Conservation (phyloP, 2,329 filamentous ascomycete genomes). For the Colletotrichum somersetense region DNA sequence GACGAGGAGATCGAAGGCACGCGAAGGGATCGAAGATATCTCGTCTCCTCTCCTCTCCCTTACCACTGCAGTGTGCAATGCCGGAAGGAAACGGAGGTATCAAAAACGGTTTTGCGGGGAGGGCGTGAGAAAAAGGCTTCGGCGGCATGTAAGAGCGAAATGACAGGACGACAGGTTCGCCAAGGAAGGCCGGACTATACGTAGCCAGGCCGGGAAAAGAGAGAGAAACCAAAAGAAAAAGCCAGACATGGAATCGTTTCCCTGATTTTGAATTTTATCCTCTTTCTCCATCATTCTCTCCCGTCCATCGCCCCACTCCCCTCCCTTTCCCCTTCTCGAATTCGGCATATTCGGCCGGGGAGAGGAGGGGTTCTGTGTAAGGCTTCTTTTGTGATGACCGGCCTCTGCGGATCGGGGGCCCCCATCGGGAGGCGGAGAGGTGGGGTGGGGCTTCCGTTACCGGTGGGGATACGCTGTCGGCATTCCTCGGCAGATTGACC, state of each 20-base stretch:
- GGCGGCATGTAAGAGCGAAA: neutral
- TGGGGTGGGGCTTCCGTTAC: constrained; percentile 6
- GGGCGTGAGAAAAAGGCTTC: neutral
- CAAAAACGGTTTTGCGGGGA: neutral
- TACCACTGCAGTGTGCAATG: neutral
- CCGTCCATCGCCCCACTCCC: neutral
- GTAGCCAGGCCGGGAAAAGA: neutral
- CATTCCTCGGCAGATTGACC: neutral
- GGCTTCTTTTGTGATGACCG: neutral
- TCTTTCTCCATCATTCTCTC: neutral
- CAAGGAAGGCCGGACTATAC: neutral
- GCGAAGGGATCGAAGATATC: neutral
- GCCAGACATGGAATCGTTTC: neutral
- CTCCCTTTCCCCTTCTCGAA: too few relatives aligned
- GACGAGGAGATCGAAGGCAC: neutral
- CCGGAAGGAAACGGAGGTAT: too few relatives aligned
- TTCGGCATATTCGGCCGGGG: neutral
- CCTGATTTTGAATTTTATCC: neutral
- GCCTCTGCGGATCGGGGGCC: constrained; percentile 4
- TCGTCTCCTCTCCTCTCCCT: neutral
- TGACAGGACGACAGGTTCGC: constrained; percentile 8
- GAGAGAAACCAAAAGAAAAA: neutral
- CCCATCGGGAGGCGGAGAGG: constrained; percentile 7
- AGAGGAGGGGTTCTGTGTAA: neutral
- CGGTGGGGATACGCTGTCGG: neutral